These are phyloP conservation scores for Podospora pseudoanserina DNA, from an alignment of 495 filamentous ascomycete genomes.

Conservation along the genomic window DNA sequence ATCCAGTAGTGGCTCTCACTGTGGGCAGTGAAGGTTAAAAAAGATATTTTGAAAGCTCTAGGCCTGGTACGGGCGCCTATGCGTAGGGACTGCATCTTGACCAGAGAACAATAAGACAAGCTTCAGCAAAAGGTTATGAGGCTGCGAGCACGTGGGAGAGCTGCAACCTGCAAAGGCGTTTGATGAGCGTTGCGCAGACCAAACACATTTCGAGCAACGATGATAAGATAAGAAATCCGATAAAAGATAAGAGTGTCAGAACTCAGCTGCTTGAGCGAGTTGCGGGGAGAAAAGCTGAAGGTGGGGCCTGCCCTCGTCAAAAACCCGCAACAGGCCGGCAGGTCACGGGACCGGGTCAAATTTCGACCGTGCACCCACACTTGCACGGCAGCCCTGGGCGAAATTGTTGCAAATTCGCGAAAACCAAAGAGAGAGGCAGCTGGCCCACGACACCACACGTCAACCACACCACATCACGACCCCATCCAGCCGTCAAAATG, in stretches of 20 bases:
- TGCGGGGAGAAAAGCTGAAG: neutral
- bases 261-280: neutral
- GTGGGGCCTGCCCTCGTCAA: constrained; percentile 16
- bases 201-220: too few species aligned
- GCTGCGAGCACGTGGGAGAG: too few species aligned
- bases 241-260: neutral
- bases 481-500: constrained; percentile 38
- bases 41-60: neutral
- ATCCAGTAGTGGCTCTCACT: neutral
- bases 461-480: constrained; percentile 30
- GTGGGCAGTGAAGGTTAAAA: neutral
- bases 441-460: constrained; percentile 27
- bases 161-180: too few species aligned
- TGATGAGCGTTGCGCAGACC: too few species aligned
- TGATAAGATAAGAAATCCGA: constrained; percentile 2
- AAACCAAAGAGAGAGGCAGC: constrained; percentile 23
- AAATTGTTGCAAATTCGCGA: constrained; percentile 33
- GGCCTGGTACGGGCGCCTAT: too few species aligned
- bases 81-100: too few species aligned
- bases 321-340: constrained; percentile 1
- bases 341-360: constrained; percentile 27
- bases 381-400: constrained; percentile 26
- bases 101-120: too few species aligned
- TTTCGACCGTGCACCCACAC: constrained; percentile 29
- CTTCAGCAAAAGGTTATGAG: too few species aligned